phyloP scores from a whole-genome alignment of 2,329 filamentous ascomycete genomes.

The Rhynchosporium secalis region DNA sequence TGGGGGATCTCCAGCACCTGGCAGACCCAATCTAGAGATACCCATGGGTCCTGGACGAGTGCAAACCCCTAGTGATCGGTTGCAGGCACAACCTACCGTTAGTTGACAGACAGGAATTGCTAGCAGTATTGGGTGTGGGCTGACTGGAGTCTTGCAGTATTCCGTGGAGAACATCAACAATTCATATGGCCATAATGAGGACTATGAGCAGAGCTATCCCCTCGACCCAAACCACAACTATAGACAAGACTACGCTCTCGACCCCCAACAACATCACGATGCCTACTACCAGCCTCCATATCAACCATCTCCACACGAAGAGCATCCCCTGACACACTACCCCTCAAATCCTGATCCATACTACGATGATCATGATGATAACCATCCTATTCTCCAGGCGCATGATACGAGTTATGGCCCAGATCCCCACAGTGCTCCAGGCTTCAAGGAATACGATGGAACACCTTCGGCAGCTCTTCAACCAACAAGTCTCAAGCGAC shows the following conservation, averaged over 20 bases:
- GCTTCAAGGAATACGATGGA: constrained; percentile 47
- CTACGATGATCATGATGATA: constrained; percentile 65
- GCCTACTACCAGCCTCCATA: constrained; percentile 84
- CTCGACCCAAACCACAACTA: constrained; percentile 50
- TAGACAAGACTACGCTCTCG: constrained; percentile 69
- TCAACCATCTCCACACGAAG: constrained; percentile 53
- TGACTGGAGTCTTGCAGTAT: constrained; percentile 50
- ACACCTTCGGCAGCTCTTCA: constrained; percentile 53
- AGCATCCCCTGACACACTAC: constrained; percentile 35
- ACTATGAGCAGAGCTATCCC: constrained; percentile 54
- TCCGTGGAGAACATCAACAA: constrained; percentile 68
- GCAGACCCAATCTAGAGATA: constrained; percentile 62
- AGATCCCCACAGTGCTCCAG: constrained; percentile 51
- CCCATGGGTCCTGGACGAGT: constrained; percentile 60
- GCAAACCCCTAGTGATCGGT: constrained; percentile 68
- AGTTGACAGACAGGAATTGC: constrained; percentile 42
- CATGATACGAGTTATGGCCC: constrained; percentile 53
- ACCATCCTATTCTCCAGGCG: constrained; percentile 71
- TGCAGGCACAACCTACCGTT: constrained; percentile 83
- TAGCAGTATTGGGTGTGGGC: background rate
- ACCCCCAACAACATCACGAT: constrained; percentile 85
- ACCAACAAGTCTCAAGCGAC: constrained; percentile 68
- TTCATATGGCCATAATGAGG: constrained; percentile 62
- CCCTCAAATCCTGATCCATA: constrained; percentile 29
- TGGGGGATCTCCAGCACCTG: constrained; percentile 30